Percentiles rank a stretch among this genome's conserved stretches.
Evolutionary conservation across 163 green algal species (phyloP).

Genomic region (Chlorella variabilis): DNA sequence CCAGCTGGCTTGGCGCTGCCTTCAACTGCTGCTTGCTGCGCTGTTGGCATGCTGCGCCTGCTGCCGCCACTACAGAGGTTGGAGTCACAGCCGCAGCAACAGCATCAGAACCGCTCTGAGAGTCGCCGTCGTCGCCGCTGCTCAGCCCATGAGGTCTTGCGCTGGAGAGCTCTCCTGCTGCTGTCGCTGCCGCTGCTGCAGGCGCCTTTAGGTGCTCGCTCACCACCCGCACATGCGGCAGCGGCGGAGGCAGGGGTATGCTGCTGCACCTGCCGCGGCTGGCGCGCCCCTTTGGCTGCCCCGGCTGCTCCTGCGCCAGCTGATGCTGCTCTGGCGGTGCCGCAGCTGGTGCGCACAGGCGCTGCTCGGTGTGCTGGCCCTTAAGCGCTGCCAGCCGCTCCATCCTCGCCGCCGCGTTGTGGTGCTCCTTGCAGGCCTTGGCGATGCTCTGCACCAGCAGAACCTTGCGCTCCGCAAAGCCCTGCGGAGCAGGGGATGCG

Average conservation of each 20-base stretch:
- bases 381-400: constrained; percentile 56
- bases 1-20: background rate
- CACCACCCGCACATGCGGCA: too few species aligned
- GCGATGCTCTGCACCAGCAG: constrained; percentile 68
- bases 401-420: constrained; percentile 68
- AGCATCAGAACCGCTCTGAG: background rate
- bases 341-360: background rate
- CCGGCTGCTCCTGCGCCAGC: too few species aligned
- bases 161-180: too few species aligned
- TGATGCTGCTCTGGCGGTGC: background rate
- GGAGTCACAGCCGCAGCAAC: background rate
- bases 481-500: constrained; percentile 51
- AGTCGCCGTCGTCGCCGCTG: background rate
- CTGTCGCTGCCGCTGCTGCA: too few species aligned
- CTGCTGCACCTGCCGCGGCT: background rate
- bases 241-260: background rate
- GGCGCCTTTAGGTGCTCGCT: too few species aligned
- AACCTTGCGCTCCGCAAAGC: constrained; percentile 83
- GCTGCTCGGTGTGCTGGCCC: constrained; percentile 27
- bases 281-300: background rate
- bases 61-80: background rate
- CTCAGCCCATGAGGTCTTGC: too few species aligned
- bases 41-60: background rate
- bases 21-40: background rate
- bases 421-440: constrained; percentile 57